A percentile compares a stretch with the other conserved stretches of the same genome.
Evolutionary conservation across 2,329 filamentous ascomycete species (phyloP).

Genomic region (Biscogniauxia sp.): DNA sequence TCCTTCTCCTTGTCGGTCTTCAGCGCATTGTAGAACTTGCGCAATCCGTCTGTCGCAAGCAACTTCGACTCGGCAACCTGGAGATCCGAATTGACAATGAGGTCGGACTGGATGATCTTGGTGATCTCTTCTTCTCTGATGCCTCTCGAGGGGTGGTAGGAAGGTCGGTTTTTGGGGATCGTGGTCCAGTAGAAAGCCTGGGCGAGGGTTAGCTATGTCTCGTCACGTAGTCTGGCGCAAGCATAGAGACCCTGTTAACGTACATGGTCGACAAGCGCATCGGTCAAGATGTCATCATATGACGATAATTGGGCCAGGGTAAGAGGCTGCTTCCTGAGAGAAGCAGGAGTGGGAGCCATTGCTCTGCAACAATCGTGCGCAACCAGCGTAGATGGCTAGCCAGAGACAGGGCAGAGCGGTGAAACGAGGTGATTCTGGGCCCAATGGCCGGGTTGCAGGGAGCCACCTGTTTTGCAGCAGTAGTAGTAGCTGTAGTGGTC

Average conservation of each 20-base stretch:
- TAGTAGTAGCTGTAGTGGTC: too few species aligned
- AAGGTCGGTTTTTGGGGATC: slow-evolving; percentile 89
- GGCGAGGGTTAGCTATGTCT: slow-evolving; percentile 21
- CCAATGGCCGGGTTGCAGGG: not conserved
- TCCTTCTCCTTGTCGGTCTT: slow-evolving; percentile 77
- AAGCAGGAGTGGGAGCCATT: slow-evolving; percentile 38
- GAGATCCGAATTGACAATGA: slow-evolving; percentile 73
- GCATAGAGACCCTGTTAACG: slow-evolving; percentile 36
- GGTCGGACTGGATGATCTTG: slow-evolving; percentile 60
- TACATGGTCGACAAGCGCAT: slow-evolving; percentile 93
- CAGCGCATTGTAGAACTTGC: slow-evolving; percentile 66
- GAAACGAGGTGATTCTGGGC: not conserved
- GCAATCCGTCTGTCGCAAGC: slow-evolving; percentile 69
- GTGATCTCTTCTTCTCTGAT: slow-evolving; percentile 64
- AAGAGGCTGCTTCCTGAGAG: slow-evolving; percentile 65
- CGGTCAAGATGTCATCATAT: slow-evolving; percentile 94
- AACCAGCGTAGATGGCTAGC: not conserved
- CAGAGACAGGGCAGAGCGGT: not conserved
- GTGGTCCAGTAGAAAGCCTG: slow-evolving; percentile 96
- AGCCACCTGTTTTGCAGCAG: not conserved
- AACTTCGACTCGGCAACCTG: slow-evolving; percentile 69
- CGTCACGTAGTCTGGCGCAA: slow-evolving; percentile 3
- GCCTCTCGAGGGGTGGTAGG: slow-evolving; percentile 81
- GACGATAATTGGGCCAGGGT: slow-evolving; percentile 84
- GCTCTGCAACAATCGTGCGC: slow-evolving; percentile 11